Conservation (phyloP, 257 asterid species). For the Salvia hispanica region DNA sequence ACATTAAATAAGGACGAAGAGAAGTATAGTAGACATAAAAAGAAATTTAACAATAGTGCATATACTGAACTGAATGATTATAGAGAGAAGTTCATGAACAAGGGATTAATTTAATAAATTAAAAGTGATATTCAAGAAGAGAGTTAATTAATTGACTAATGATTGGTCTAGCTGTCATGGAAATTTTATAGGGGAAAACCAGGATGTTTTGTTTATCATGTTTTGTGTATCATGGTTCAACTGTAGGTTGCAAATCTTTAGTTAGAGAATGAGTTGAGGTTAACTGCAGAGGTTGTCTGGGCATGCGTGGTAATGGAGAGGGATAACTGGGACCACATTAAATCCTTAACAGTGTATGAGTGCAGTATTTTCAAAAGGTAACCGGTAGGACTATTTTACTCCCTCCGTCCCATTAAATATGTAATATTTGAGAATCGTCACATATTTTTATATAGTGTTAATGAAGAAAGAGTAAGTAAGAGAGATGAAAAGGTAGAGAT, state of each 20-base stretch:
- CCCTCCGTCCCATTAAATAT: too few relatives aligned
- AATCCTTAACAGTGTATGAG: too few relatives aligned
- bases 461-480: too few relatives aligned
- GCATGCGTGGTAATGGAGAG: constrained; percentile 35
- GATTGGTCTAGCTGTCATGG: neutral
- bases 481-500: too few relatives aligned
- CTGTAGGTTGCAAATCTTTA: neutral
- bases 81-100: neutral
- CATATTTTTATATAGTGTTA: too few relatives aligned
- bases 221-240: neutral
- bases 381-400: neutral
- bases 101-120: neutral
- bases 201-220: neutral
- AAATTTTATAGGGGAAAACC: neutral
- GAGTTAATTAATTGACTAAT: constrained; percentile 18
- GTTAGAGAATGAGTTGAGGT: neutral
- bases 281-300: constrained; percentile 21
- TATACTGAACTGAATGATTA: neutral
- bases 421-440: too few relatives aligned
- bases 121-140: too few relatives aligned
- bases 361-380: constrained; percentile 1
- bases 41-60: too few relatives aligned
- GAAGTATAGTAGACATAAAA: too few relatives aligned
- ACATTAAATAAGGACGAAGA: too few relatives aligned
- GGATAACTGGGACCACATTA: constrained; percentile 18